These are phyloP conservation scores for Pichia paraexigua DNA, from an alignment of 805 yeast genomes.

Conservation along the genomic window DNA sequence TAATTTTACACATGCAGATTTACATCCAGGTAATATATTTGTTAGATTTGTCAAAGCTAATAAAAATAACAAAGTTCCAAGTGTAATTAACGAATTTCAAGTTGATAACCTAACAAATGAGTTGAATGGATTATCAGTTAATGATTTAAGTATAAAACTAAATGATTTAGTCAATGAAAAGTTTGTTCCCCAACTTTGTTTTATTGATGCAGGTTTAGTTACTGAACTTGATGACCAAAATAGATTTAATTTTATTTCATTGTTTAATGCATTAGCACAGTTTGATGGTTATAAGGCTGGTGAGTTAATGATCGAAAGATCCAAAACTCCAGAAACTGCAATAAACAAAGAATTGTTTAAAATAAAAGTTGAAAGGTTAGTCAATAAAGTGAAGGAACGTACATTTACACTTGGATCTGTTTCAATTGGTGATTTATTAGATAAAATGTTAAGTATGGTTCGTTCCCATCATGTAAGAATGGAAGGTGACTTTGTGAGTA, in stretches of 20 bases:
- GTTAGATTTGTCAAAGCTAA: conserved; percentile 34
- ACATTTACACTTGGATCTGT: conserved; percentile 91
- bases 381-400: conserved; percentile 69
- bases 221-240: conserved; percentile 78
- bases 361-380: conserved; percentile 75
- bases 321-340: conserved; percentile 91
- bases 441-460: conserved; percentile 85
- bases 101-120: conserved; percentile 38
- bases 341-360: conserved; percentile 80
- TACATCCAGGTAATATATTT: conserved; percentile 95
- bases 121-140: conserved; percentile 28
- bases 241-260: conserved; percentile 77
- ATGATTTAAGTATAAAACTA: conserved; percentile 35
- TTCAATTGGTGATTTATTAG: conserved; percentile 84
- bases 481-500: conserved; percentile 96
- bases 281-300: conserved; percentile 96
- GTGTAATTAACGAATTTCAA: conserved; percentile 37
- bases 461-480: conserved; percentile 89
- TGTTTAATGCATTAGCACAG: conserved; percentile 80
- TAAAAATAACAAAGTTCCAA: conserved; percentile 19
- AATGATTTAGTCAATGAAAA: conserved; percentile 41
- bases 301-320: conserved; percentile 88
- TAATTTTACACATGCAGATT: conserved; percentile 92
- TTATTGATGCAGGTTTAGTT: conserved; percentile 87
- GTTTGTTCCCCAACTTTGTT: conserved; percentile 79